phyloP scores from a whole-genome alignment of 116 monocot genomes.

The Phalaenopsis hybrid region DNA sequence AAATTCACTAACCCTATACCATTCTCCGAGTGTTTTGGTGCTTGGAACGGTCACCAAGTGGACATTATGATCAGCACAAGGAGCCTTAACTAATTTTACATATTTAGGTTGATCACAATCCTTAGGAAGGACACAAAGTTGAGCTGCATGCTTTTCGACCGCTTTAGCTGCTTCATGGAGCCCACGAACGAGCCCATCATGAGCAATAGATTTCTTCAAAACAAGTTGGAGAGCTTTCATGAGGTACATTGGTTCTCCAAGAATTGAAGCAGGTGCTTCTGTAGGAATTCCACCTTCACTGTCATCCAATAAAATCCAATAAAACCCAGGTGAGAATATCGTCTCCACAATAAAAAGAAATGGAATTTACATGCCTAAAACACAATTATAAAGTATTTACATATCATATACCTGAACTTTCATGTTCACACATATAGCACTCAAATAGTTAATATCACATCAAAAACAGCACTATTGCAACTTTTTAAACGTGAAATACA shows the following conservation, averaged over 20 bases:
- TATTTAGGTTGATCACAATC: constrained; percentile 83
- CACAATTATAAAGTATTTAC: too few relatives aligned
- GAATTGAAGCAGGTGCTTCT: constrained; percentile 41
- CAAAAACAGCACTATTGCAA: too few relatives aligned
- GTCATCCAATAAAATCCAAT: too few relatives aligned
- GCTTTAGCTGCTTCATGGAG: constrained; percentile 70
- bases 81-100: constrained; percentile 45
- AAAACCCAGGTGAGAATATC: too few relatives aligned
- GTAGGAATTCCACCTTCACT: constrained; percentile 23
- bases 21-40: constrained; percentile 78
- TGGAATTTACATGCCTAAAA: too few relatives aligned
- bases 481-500: too few relatives aligned
- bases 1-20: constrained; percentile 32
- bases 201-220: constrained; percentile 57
- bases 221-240: constrained; percentile 77
- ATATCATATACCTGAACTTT: too few relatives aligned
- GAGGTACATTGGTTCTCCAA: constrained; percentile 76
- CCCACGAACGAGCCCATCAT: constrained; percentile 67
- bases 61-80: constrained; percentile 78
- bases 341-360: too few relatives aligned
- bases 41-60: constrained; percentile 66
- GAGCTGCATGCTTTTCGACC: constrained; percentile 78
- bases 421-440: too few relatives aligned
- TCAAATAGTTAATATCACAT: too few relatives aligned
- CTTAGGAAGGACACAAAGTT: constrained; percentile 68